Evolutionary conservation across 192 early-diverging fungal species (phyloP).

Genomic region (Coemansia reversa): DNA sequence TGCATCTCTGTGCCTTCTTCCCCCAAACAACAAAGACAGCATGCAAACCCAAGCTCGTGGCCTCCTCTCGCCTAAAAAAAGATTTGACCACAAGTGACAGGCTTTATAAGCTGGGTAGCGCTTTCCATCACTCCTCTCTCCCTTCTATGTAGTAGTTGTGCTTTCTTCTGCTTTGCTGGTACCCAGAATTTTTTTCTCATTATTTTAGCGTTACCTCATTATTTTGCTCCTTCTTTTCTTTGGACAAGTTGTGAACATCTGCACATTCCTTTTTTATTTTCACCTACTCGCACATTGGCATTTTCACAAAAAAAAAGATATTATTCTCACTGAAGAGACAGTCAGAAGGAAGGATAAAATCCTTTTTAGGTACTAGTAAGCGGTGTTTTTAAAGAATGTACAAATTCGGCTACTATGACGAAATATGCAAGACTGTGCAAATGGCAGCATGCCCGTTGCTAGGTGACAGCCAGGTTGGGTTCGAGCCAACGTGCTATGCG

Average conservation of each 20-base stretch:
- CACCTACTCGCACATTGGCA: constrained; percentile 2
- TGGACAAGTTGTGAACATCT: constrained; percentile 1
- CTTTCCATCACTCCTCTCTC: neutral
- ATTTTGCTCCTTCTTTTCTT: constrained; percentile 3
- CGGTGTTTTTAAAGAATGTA: constrained; percentile 11
- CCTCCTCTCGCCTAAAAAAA: neutral
- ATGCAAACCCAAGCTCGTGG: neutral
- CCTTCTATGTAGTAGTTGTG: no score
- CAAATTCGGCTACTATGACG: constrained; percentile 84
- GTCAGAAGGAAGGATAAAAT: no score
- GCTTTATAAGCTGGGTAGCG: neutral
- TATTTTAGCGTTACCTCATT: neutral
- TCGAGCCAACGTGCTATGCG: constrained; percentile 91
- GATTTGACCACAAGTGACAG: neutral
- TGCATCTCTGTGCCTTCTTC: neutral
- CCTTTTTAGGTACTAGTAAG: neutral
- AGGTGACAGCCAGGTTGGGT: constrained; percentile 63
- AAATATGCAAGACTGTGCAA: constrained; percentile 77
- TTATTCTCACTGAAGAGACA: neutral
- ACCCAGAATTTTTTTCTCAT: constrained; percentile 5
- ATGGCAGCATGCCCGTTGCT: constrained; percentile 38
- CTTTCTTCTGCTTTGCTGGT: constrained; percentile 10
- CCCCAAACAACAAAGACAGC: constrained; percentile 6
- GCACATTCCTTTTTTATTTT: neutral
- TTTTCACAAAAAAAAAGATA: constrained; percentile 2